These are phyloP conservation scores for Zelonia costaricensis DNA, from an alignment of 208 protist genomes.

Conservation along the genomic window DNA sequence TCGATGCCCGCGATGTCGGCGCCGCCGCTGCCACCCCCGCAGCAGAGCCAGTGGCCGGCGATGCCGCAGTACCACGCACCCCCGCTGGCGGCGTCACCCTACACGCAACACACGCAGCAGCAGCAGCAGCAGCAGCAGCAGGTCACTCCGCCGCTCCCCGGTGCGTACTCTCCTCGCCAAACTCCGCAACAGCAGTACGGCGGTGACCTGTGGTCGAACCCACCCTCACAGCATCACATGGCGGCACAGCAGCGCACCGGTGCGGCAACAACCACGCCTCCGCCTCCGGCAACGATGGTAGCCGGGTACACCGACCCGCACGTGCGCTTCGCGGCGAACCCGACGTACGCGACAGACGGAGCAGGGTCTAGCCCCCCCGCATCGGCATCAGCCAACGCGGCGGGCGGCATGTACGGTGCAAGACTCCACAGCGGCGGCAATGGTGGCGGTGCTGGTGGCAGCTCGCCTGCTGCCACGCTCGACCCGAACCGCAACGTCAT, in stretches of 20 bases:
- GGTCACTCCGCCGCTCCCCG: too few relatives aligned
- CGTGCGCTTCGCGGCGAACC: background rate
- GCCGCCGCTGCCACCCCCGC: too few relatives aligned
- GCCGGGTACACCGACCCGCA: conserved; percentile 2
- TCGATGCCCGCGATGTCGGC: background rate
- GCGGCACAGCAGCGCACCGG: background rate
- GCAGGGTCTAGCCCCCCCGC: background rate
- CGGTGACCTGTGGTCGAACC: conserved; percentile 18
- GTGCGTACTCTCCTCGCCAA: too few relatives aligned
- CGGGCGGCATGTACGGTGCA: too few relatives aligned
- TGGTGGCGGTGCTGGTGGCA: background rate
- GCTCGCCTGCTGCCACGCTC: too few relatives aligned
- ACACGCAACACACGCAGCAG: background rate
- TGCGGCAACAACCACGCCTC: too few relatives aligned
- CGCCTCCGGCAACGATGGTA: background rate
- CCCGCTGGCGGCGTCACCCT: too few relatives aligned
- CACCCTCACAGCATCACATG: background rate
- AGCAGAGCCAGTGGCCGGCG: too few relatives aligned
- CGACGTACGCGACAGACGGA: background rate
- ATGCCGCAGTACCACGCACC: too few relatives aligned
- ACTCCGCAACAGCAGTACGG: conserved; percentile 5
- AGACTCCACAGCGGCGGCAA: too few relatives aligned
- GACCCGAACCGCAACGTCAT: conserved; percentile 6
- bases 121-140: background rate
- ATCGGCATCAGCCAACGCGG: too few relatives aligned